These are phyloP conservation scores for Phytophthora tubulina DNA, from an alignment of 352 stramenopile species.

Conservation along the genomic window DNA sequence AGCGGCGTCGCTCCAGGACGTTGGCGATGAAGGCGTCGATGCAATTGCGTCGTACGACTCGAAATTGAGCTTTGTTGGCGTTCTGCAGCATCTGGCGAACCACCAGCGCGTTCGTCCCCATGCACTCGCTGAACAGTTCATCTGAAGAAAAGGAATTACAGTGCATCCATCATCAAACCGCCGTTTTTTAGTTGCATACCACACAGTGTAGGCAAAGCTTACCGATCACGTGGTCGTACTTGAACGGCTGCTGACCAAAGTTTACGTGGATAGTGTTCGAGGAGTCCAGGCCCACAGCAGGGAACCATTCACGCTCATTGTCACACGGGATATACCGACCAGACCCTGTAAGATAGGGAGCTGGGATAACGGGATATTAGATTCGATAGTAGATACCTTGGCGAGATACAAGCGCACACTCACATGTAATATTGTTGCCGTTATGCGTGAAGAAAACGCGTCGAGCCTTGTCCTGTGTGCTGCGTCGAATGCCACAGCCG, in stretches of 20 bases:
- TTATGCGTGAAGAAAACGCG: constrained; percentile 82
- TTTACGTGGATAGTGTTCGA: constrained; percentile 79
- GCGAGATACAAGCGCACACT: constrained; percentile 11
- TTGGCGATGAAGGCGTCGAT: constrained; percentile 38
- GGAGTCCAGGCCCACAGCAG: constrained; percentile 81
- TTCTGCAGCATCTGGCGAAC: constrained; percentile 30
- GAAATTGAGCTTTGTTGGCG: constrained; percentile 19
- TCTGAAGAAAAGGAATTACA: constrained; percentile 30
- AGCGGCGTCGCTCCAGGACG: constrained; percentile 26
- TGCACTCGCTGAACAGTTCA: constrained; percentile 60
- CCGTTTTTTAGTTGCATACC: neutral
- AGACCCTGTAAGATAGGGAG: constrained; percentile 25
- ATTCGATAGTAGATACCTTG: neutral
- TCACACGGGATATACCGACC: constrained; percentile 37
- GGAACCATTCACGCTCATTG: constrained; percentile 61
- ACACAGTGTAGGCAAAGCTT: constrained; percentile 3
- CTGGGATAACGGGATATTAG: constrained; percentile 5
- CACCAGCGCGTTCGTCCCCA: constrained; percentile 16
- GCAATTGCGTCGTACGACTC: constrained; percentile 25
- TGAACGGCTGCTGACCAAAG: constrained; percentile 79
- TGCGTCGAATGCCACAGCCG: constrained; percentile 68
- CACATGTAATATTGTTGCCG: constrained; percentile 55
- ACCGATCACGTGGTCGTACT: constrained; percentile 49
- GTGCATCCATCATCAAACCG: too few relatives aligned
- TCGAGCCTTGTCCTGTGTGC: constrained; percentile 37